Conservation (phyloP, 2,329 filamentous ascomycete species). For the Septoria petroselini region DNA sequence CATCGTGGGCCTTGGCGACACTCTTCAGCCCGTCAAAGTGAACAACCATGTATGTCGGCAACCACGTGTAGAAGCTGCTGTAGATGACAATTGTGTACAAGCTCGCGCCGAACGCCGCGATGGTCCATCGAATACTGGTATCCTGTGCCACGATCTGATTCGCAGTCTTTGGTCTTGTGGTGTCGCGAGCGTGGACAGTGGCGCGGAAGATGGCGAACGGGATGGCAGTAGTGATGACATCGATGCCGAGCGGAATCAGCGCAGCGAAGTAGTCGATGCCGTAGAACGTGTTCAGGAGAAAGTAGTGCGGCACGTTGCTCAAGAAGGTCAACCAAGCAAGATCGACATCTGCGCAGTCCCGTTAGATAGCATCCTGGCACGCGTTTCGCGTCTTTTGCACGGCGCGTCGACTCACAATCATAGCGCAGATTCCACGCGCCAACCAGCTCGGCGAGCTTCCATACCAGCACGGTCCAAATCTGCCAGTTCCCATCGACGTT, state of each 20-base stretch:
- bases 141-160: conserved; percentile 57
- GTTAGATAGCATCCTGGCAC: conserved; percentile 17
- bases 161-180: conserved; percentile 44
- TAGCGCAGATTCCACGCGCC: conserved; percentile 71
- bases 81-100: conserved; percentile 75
- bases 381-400: neutral
- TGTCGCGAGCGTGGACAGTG: conserved; percentile 61
- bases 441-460: conserved; percentile 64
- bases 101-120: conserved; percentile 63
- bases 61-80: conserved; percentile 63
- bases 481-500: conserved; percentile 61
- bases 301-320: conserved; percentile 70
- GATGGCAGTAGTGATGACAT: conserved; percentile 64
- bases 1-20: conserved; percentile 64
- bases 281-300: conserved; percentile 77
- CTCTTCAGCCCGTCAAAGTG: conserved; percentile 72
- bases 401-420: conserved; percentile 56
- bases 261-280: conserved; percentile 61
- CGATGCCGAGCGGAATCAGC: conserved; percentile 61
- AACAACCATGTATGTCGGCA: conserved; percentile 68
- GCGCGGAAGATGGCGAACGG: conserved; percentile 74
- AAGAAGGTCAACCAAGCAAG: conserved; percentile 54
- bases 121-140: conserved; percentile 59
- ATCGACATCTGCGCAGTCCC: conserved; percentile 40
- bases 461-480: conserved; percentile 54